Base-by-base conservation (phyloP, 352 stramenopile species). In the Elongisporangium senticosum region DNA sequence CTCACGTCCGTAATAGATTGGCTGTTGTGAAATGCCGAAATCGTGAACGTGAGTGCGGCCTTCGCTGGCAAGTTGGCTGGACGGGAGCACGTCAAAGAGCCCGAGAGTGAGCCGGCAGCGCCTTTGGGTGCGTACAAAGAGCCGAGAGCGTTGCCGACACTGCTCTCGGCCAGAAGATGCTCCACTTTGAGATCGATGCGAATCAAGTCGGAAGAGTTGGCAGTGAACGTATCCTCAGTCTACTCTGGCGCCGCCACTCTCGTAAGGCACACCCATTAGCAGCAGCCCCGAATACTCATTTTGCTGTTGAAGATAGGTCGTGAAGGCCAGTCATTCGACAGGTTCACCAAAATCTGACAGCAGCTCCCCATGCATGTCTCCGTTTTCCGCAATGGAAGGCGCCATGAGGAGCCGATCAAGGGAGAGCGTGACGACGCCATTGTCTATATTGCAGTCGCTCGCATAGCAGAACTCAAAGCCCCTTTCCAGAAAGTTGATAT, bases 381-480 rank as follows among this genome's bases (percentile, higher is more conserved):
- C 26, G 26, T 37, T 37, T 6, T 37, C 26, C 5, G 5, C 7
- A 11, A 37, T 37, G 26, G 4, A 37, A 37, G 26, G 26, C 1
- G 26, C 26, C 26, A 2, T 5, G 26, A 37, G 26, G 4, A 69
- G 15, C 2, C 56, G 54, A 17, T 65, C 59, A 26, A 69, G 63
- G 20, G 49, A 19, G 20, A 66, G 2, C 14, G 53, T 66, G 19
- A 69, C 47, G 5, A 58, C 55, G 20, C 63, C 59, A 6, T 61
- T 40, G 10, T 52, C 26, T n/a, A 60, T 59, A 21, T 59, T 69
- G 58, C 63, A 69, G 20, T 62, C 55, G 0, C 39, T 8, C 10
- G 53, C 40, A 10, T 49, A 20, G 39, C 63, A 69, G 54, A 58
- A 66, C 50, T 69, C 63, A 14, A 69, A 69, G 1, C 63, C 63